Conservation (phyloP, 768 basidiomycete species). For the Fibroporia radiculosa region DNA sequence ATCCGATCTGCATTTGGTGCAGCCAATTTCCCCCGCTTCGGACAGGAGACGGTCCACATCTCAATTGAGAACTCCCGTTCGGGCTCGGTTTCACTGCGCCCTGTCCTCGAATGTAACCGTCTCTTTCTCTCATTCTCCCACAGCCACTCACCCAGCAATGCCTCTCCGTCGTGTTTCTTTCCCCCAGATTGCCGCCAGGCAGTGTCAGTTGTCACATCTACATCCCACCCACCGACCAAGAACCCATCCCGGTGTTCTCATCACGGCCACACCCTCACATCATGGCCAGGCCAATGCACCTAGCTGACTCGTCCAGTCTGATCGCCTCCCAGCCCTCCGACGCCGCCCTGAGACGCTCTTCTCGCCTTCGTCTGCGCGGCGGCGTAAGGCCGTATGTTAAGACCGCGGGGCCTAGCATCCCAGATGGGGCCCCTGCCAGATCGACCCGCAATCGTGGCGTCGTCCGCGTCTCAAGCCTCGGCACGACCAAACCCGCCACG, state of each 20-base stretch:
- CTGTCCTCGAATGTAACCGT: constrained; percentile 6
- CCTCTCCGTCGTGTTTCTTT: neutral
- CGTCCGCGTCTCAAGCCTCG: neutral
- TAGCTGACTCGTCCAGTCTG: neutral
- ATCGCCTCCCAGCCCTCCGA: neutral
- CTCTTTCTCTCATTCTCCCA: neutral
- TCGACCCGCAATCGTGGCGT: neutral
- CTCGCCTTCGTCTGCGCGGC: neutral
- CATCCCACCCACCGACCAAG: neutral
- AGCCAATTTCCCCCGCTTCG: constrained; percentile 3
- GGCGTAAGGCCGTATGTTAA: neutral
- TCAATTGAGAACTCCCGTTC: constrained; percentile 3
- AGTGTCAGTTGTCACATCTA: neutral
- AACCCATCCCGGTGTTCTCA: neutral
- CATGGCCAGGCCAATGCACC: constrained; percentile 2
- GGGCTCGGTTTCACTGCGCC: neutral
- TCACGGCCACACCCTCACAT: neutral
- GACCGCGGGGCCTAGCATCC: neutral
- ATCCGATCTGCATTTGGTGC: constrained; percentile 10
- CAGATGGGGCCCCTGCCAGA: neutral
- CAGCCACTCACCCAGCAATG: constrained; percentile 4
- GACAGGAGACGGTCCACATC: neutral
- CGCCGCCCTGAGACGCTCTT: neutral
- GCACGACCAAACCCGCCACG: no score
- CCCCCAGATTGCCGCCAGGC: constrained; percentile 1